Conservation (phyloP, 225 moss, liverwort and hornwort species). For the Asterella californica region DNA sequence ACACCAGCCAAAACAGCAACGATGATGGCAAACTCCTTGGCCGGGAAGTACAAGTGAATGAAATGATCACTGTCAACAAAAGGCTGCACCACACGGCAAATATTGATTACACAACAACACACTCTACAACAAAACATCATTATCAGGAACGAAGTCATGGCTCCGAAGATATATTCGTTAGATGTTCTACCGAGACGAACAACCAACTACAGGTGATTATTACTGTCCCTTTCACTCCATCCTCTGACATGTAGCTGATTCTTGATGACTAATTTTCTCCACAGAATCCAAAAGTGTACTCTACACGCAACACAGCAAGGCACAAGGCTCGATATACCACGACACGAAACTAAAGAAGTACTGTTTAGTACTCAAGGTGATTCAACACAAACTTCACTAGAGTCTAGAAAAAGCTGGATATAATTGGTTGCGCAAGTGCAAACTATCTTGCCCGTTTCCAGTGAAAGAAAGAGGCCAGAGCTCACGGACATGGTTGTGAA, state of each 20-base stretch:
- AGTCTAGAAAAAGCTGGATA: no score
- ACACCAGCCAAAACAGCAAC: slow-evolving; percentile 83
- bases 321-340: background rate
- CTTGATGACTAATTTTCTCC: background rate
- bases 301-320: no score
- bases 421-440: background rate
- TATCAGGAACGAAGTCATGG: no score
- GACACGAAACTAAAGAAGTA: background rate
- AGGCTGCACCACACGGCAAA: slow-evolving; percentile 44
- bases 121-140: background rate
- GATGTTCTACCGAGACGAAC: no score
- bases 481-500: background rate
- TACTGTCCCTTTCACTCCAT: background rate
- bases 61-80: slow-evolving; percentile 99
- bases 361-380: background rate
- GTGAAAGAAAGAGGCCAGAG: background rate
- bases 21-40: slow-evolving; percentile 87
- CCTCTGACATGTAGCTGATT: background rate
- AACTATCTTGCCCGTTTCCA: background rate
- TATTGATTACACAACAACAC: background rate
- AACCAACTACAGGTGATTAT: no score
- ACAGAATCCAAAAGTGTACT: background rate
- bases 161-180: no score
- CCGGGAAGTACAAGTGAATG: slow-evolving; percentile 87
- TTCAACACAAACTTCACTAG: background rate